phyloP scores from a whole-genome alignment of 495 filamentous ascomycete species.

The Aspergillus cavernicola region DNA sequence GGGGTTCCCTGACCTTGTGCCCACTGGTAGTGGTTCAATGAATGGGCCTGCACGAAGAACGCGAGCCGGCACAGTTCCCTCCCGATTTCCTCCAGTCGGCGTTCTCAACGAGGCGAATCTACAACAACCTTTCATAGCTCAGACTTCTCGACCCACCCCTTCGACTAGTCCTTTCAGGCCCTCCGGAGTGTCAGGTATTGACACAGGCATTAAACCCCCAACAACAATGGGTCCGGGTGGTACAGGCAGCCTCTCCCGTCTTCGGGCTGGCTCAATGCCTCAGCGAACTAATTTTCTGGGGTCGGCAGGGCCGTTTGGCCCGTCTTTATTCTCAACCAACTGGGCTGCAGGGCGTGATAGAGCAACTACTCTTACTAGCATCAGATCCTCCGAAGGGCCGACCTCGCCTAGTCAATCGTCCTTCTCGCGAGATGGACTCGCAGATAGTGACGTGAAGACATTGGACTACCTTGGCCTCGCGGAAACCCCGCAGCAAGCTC shows the following conservation, averaged over 20 bases:
- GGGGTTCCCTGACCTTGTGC: slow-evolving; percentile 86
- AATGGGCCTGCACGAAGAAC: slow-evolving; percentile 64
- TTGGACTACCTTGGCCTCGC: slow-evolving; percentile 94
- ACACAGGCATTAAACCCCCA: slow-evolving; percentile 50
- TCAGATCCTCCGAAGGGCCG: slow-evolving; percentile 81
- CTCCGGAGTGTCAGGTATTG: slow-evolving; percentile 65
- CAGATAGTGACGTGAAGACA: slow-evolving; percentile 87
- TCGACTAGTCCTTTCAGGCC: slow-evolving; percentile 89
- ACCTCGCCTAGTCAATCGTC: slow-evolving; percentile 86
- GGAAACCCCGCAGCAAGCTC: slow-evolving; percentile 83
- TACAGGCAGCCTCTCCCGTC: slow-evolving; percentile 74
- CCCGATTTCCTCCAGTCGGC: slow-evolving; percentile 77
- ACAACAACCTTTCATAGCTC: slow-evolving; percentile 65
- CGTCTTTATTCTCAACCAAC: slow-evolving; percentile 81
- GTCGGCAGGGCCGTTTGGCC: slow-evolving; percentile 73
- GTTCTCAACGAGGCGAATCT: slow-evolving; percentile 54
- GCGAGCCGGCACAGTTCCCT: slow-evolving; percentile 94
- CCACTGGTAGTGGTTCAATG: slow-evolving; percentile 55
- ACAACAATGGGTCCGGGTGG: slow-evolving; percentile 46
- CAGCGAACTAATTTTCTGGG: slow-evolving; percentile 69
- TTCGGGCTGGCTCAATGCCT: slow-evolving; percentile 93
- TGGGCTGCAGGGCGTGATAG: slow-evolving; percentile 75
- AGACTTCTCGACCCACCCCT: slow-evolving; percentile 82
- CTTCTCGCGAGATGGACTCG: slow-evolving; percentile 82
- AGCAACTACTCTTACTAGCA: slow-evolving; percentile 80